Conservation (phyloP, 139 green algal species). For the Helicosporidium sp. region DNA sequence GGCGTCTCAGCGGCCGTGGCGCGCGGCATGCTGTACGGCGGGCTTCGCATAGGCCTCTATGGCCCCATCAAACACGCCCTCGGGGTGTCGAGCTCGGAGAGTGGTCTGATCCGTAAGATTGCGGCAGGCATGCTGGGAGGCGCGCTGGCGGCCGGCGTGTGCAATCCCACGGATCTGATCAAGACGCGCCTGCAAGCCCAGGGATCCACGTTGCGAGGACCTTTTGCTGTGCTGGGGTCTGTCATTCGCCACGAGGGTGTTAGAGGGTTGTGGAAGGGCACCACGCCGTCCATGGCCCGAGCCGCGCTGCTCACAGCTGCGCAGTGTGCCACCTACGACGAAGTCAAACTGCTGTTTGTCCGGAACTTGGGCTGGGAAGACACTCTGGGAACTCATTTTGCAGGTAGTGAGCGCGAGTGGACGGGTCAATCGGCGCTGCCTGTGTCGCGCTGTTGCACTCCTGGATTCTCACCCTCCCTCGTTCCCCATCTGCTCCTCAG, state of each 20-base stretch:
- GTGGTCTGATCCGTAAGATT: constrained; percentile 30
- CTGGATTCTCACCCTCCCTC: too few species aligned
- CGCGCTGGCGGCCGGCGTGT: constrained; percentile 42
- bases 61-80: constrained; percentile 38
- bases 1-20: constrained; percentile 32
- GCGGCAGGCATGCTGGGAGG: constrained; percentile 41
- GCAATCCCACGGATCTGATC: constrained; percentile 63
- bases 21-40: constrained; percentile 47
- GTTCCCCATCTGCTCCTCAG: too few species aligned
- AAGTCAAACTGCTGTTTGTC: constrained; percentile 38
- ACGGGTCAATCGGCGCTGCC: too few species aligned
- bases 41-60: constrained; percentile 64
- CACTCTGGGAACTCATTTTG: constrained; percentile 31
- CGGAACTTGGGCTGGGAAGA: constrained; percentile 29
- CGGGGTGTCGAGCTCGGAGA: constrained; percentile 11
- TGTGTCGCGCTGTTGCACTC: too few species aligned
- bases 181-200: constrained; percentile 32
- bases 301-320: constrained; percentile 53
- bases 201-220: constrained; percentile 5
- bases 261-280: constrained; percentile 55
- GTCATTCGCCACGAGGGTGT: constrained; percentile 41
- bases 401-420: constrained; percentile 2
- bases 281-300: constrained; percentile 40
- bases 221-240: constrained; percentile 19
- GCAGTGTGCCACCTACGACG: constrained; percentile 70